These are phyloP conservation scores for Puccinellia tenuiflora DNA, from an alignment of 176 grass and related monocot species.

Conservation along the genomic window DNA sequence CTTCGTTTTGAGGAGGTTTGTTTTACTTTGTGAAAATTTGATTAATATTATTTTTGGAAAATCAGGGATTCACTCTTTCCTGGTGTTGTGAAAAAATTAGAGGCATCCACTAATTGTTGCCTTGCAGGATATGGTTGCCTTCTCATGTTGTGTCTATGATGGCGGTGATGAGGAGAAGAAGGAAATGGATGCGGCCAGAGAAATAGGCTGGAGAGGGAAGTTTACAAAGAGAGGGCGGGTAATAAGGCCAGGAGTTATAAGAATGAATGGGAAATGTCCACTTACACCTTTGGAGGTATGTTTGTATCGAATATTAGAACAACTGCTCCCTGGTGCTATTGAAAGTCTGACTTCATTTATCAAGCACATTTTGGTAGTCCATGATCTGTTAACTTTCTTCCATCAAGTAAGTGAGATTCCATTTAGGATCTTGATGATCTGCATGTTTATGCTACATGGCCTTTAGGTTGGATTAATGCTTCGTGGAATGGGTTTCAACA, in stretches of 20 bases:
- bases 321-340: not conserved
- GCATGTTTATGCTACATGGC: conserved; percentile 13
- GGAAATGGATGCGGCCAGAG: conserved; percentile 85
- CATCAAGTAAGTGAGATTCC: not conserved
- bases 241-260: conserved; percentile 83
- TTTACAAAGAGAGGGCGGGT: conserved; percentile 84
- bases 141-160: conserved; percentile 97
- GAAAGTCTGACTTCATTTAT: conserved; percentile 14
- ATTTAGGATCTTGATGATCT: conserved; percentile 16
- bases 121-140: conserved; percentile 98
- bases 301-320: conserved; percentile 5
- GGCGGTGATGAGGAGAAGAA: conserved; percentile 78
- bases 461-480: conserved; percentile 97
- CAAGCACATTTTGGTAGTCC: not conserved
- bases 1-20: conserved; percentile 96
- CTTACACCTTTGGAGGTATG: conserved; percentile 98
- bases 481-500: conserved; percentile 88
- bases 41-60: not conserved
- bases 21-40: conserved; percentile 19
- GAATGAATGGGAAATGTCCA: conserved; percentile 96
- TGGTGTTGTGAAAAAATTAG: not conserved
- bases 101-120: conserved; percentile 14
- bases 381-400: conserved; percentile 24
- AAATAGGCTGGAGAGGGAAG: conserved; percentile 96
- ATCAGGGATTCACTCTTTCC: not conserved